phyloP scores from a whole-genome alignment of 2,329 filamentous ascomycete genomes.

The Macrophomina tecta region DNA sequence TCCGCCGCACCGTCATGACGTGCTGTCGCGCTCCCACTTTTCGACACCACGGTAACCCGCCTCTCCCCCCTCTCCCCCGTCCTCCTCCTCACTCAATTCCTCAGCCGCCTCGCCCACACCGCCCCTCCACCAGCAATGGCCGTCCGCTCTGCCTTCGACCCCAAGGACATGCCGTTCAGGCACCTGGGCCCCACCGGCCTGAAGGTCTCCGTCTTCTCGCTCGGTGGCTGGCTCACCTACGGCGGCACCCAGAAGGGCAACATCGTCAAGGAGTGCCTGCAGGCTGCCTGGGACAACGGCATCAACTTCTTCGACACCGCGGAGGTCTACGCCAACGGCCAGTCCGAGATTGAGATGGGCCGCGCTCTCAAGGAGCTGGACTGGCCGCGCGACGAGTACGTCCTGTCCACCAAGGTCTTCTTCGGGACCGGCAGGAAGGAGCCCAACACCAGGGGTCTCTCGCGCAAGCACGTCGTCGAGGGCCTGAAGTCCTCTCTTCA shows the following conservation, averaged over 20 bases:
- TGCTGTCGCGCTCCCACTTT: constrained; percentile 8
- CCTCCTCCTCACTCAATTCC: constrained; percentile 4
- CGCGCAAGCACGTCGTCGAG: constrained; percentile 57
- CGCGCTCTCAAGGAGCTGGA: constrained; percentile 54
- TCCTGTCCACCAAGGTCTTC: constrained; percentile 50
- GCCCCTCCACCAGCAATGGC: constrained; percentile 27
- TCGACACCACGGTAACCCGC: constrained; percentile 1
- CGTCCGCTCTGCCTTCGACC: constrained; percentile 56
- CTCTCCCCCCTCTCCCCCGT: background rate
- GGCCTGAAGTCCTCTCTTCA: constrained; percentile 64
- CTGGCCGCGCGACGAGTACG: constrained; percentile 57
- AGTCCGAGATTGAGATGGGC: constrained; percentile 67
- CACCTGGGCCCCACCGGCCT: constrained; percentile 55
- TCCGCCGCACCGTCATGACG: constrained; percentile 12
- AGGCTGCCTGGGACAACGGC: constrained; percentile 56
- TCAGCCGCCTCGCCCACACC: background rate
- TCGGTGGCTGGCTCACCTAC: constrained; percentile 55
- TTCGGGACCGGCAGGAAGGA: constrained; percentile 65
- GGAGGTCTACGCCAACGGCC: constrained; percentile 62
- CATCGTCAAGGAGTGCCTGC: constrained; percentile 58
- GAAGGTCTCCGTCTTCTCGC: constrained; percentile 58
- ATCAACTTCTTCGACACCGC: constrained; percentile 60
- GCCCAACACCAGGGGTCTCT: constrained; percentile 58
- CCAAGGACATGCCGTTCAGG: constrained; percentile 56
- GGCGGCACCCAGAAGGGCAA: constrained; percentile 57